Evolutionary conservation across 176 grass and related monocot genomes (phyloP), one percentile per base, ranked within the genome.

Genomic region (Aechmea fasciata): DNA sequence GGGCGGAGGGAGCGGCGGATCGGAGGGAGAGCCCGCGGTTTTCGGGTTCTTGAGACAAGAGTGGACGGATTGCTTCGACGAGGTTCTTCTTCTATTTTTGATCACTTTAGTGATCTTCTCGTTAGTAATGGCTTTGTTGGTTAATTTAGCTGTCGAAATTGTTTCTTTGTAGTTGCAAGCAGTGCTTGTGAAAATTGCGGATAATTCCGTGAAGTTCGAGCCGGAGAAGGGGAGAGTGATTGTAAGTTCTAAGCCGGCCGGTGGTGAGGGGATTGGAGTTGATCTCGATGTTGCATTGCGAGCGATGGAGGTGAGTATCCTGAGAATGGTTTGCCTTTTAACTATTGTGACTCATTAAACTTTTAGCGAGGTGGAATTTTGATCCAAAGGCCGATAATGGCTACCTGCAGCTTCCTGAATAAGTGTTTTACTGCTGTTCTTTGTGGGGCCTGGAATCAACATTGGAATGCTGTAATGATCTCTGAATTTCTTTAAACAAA

Each of bases 1-100:
- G 19, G 64, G 73, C 69, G 89, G 74, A 8, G 28, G 33, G 33
- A 41, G 33, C 33, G 33, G 17, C 12, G 25, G 17, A 13, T 15
- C 11, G 11, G 65, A 19, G 18, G 5, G 22, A 19, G 89, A 87
- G 6, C 89, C 84, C 1, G 69, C 80, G 6, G 93, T 97, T 20
- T 97, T 79, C 64, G 84, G 83, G 62, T 73, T 90, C 61, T 85
- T 97, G 57, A 82, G 81, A 61, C 81, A 70, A 10, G 89, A 97
- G 54, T 97, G 81, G 86, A 75, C 78, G 68, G 79, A 83, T 26
- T 91, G 87, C 66, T 71, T 97, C 1, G 89, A 97, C 10, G 84
- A 90, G 86, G 93, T 92, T 64, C 12, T 33, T 25, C 23, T 48
- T 55, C 75, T 64, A 14, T 66, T 63, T 47, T 59, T 74, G 64